Evolutionary conservation across 306 rosid species (phyloP).

Genomic region (Trifolium dubium): DNA sequence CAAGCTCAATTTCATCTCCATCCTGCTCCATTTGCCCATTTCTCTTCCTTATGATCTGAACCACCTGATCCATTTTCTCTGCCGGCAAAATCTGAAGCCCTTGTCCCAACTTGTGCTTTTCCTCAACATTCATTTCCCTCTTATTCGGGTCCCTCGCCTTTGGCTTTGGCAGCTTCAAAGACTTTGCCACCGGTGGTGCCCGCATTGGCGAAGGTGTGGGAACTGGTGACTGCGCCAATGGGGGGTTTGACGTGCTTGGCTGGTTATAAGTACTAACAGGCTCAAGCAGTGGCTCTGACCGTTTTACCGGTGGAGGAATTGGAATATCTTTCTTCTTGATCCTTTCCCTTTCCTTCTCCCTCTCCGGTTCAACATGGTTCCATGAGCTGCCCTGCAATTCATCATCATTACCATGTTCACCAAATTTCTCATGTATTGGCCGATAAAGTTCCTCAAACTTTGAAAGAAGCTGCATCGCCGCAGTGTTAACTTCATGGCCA

Average conservation of each 20-base stretch:
- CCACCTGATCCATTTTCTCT: slow-evolving; percentile 96
- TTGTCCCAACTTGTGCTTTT: slow-evolving; percentile 83
- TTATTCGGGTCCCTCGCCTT: slow-evolving; percentile 92
- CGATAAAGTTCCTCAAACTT: slow-evolving; percentile 71
- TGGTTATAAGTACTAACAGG: slow-evolving; percentile 70
- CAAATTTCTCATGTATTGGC: slow-evolving; percentile 59
- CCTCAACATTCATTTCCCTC: slow-evolving; percentile 92
- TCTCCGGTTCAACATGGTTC: slow-evolving; percentile 70
- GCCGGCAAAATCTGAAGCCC: slow-evolving; percentile 92
- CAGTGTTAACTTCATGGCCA: slow-evolving; percentile 68
- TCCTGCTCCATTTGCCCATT: slow-evolving; percentile 94
- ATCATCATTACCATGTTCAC: slow-evolving; percentile 61
- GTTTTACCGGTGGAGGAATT: slow-evolving; percentile 14
- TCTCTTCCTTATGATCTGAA: slow-evolving; percentile 86
- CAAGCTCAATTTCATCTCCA: slow-evolving; percentile 98
- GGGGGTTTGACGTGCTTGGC: slow-evolving; percentile 34
- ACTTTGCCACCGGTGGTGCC: slow-evolving; percentile 59
- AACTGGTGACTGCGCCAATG: slow-evolving; percentile 65
- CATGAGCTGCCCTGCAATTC: slow-evolving; percentile 88
- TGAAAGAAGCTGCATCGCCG: slow-evolving; percentile 65
- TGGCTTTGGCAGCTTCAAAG: slow-evolving; percentile 90
- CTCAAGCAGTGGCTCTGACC: slow-evolving; percentile 32
- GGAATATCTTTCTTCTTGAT: slow-evolving; percentile 46
- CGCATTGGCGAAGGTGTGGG: slow-evolving; percentile 66
- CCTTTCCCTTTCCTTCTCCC: slow-evolving; percentile 41